Evolutionary conservation across 495 filamentous ascomycete genomes (phyloP).

Genomic region (Trichoderma orchidacearum): DNA sequence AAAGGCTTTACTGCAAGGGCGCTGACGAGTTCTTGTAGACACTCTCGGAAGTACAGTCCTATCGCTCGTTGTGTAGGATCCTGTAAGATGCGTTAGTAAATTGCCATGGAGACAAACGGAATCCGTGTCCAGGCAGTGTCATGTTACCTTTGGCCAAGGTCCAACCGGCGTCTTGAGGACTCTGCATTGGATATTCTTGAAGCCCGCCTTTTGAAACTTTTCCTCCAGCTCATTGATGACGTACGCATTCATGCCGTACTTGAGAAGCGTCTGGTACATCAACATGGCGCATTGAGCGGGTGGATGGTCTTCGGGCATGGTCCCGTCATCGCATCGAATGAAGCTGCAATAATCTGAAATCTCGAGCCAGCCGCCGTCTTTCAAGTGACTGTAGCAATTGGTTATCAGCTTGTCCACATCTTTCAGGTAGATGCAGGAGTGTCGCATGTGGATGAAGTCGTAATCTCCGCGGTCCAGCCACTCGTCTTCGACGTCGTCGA

Average conservation of each 20-base stretch:
- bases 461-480: slow-evolving; percentile 31
- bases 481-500: slow-evolving; percentile 47
- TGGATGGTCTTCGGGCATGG: slow-evolving; percentile 6
- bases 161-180: slow-evolving; percentile 14
- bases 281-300: neutral
- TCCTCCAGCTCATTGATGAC: slow-evolving; percentile 34
- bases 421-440: slow-evolving; percentile 30
- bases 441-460: slow-evolving; percentile 39
- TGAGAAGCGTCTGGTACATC: slow-evolving; percentile 25
- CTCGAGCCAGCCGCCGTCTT: slow-evolving; percentile 40
- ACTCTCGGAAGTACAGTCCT: neutral
- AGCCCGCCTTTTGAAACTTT: slow-evolving; percentile 42
- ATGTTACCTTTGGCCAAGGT: neutral
- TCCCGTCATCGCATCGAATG: slow-evolving; percentile 16
- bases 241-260: slow-evolving; percentile 30
- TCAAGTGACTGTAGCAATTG: slow-evolving; percentile 18
- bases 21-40: neutral
- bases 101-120: neutral
- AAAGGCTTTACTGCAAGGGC: neutral
- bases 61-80: neutral
- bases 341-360: slow-evolving; percentile 25
- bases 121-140: neutral
- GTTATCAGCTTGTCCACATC: slow-evolving; percentile 30
- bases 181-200: slow-evolving; percentile 39
- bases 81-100: neutral